A percentile compares a stretch with the other conserved stretches of the same genome.
Conservation (phyloP, 441 rosid genomes). For the Euphorbia schlechtendalii region DNA sequence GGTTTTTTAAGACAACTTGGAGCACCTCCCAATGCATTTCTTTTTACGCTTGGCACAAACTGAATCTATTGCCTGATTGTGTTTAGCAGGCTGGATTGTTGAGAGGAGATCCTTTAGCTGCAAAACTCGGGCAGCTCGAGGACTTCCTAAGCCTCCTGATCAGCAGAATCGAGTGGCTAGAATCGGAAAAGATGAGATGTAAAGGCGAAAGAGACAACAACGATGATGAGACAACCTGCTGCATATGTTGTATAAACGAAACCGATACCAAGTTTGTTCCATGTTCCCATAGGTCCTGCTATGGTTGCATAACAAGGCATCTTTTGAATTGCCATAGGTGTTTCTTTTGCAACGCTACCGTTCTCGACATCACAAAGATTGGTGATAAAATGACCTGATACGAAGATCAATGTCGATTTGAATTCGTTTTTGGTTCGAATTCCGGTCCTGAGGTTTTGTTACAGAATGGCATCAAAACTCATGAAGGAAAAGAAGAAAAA, state of each 20-base stretch:
- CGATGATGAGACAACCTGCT: constrained; percentile 49
- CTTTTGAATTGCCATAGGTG: constrained; percentile 88
- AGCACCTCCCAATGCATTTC: no score
- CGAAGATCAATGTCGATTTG: background rate
- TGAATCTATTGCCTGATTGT: no score
- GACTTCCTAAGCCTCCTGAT: constrained; percentile 56
- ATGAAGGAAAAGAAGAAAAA: background rate
- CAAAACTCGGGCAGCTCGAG: constrained; percentile 60
- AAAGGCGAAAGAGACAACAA: constrained; percentile 39
- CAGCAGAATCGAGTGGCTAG: constrained; percentile 38
- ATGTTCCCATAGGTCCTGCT: constrained; percentile 83
- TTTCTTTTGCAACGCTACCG: constrained; percentile 93
- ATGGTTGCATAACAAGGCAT: constrained; percentile 93
- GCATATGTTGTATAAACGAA: constrained; percentile 71
- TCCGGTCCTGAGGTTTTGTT: background rate
- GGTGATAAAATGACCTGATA: constrained; percentile 18
- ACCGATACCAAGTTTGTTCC: constrained; percentile 78
- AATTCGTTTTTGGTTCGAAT: background rate
- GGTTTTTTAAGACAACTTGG: no score
- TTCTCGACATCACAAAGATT: constrained; percentile 48
- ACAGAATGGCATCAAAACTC: background rate
- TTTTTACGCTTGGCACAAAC: no score
- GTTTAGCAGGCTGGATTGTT: constrained; percentile 58
- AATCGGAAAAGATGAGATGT: constrained; percentile 24
- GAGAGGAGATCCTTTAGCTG: constrained; percentile 45